Conservation (phyloP, 139 green algal genomes). For the Pedinophyceae sp. region DNA sequence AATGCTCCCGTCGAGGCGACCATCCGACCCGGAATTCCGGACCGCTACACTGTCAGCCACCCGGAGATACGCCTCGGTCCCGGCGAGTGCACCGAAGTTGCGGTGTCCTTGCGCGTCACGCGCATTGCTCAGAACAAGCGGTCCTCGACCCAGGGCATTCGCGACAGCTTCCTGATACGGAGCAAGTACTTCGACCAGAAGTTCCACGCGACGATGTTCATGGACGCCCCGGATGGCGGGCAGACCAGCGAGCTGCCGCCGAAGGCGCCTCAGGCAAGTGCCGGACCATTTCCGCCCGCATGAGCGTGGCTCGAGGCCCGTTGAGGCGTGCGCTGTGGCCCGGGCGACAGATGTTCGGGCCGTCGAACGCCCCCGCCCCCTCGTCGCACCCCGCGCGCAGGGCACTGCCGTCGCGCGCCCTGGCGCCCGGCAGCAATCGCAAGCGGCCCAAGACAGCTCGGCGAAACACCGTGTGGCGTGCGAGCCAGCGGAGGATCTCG, state of each 20-base stretch:
- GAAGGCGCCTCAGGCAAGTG: no score
- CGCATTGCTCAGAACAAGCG: background rate
- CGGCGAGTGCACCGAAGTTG: background rate
- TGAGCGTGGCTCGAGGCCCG: no score
- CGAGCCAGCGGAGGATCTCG: no score
- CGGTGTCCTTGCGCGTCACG: background rate
- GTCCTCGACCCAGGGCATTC: background rate
- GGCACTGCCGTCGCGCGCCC: no score
- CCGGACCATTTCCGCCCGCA: no score
- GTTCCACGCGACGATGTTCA: background rate
- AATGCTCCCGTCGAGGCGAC: background rate
- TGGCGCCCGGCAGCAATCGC: no score
- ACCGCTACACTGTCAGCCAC: no score
- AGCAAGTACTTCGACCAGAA: slow-evolving; percentile 1
- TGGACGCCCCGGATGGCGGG: background rate
- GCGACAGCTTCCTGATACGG: background rate
- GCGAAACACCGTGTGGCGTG: no score
- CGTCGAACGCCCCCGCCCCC: background rate
- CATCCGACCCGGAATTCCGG: no score
- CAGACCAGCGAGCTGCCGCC: background rate
- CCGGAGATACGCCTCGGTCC: background rate
- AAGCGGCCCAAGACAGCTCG: no score
- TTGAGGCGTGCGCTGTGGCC: background rate
- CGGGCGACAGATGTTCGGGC: background rate
- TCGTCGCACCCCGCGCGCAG: background rate